A percentile compares a stretch with the other conserved stretches of the same genome.
phyloP scores from a whole-genome alignment of 345 rosid genomes.

The Salix koriyanagi region DNA sequence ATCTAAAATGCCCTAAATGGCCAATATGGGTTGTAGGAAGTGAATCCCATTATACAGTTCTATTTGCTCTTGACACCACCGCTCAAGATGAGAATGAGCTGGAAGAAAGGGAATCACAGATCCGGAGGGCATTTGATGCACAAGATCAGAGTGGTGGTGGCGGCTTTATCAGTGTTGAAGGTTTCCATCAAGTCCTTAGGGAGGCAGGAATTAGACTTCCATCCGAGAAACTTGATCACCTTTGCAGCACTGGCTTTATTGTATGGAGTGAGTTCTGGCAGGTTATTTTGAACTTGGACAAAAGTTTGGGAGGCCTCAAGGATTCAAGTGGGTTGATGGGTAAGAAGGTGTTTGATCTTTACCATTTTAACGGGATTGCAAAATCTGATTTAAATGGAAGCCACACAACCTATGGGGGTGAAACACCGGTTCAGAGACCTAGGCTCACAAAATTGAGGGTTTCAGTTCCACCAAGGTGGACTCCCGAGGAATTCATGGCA shows the following conservation, averaged over 20 bases:
- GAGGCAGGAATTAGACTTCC: constrained; percentile 65
- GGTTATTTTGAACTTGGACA: constrained; percentile 74
- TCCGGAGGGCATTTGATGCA: constrained; percentile 84
- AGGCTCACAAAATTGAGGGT: constrained; percentile 89
- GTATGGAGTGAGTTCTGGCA: constrained; percentile 99
- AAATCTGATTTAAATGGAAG: constrained; percentile 81
- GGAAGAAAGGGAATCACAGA: constrained; percentile 85
- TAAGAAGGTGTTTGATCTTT: constrained; percentile 86
- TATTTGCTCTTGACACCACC: constrained; percentile 77
- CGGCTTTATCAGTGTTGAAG: constrained; percentile 94
- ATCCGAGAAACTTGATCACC: constrained; percentile 57
- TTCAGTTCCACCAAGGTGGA: constrained; percentile 99
- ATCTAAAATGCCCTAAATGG: constrained; percentile 89
- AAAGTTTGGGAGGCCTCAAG: constrained; percentile 72
- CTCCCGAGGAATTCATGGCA: constrained; percentile 88
- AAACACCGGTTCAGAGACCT: constrained; percentile 76
- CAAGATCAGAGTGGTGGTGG: constrained; percentile 99
- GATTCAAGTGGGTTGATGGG: constrained; percentile 95
- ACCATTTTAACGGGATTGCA: constrained; percentile 96
- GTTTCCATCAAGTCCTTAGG: constrained; percentile 76
- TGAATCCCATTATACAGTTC: constrained; percentile 94
- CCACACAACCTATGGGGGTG: constrained; percentile 46
- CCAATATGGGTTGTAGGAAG: constrained; percentile 99
- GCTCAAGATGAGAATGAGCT: constrained; percentile 95
- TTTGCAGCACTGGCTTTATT: constrained; percentile 71